Conservation (phyloP, 2,329 filamentous ascomycete species). For the Nigrograna mackinnonii region DNA sequence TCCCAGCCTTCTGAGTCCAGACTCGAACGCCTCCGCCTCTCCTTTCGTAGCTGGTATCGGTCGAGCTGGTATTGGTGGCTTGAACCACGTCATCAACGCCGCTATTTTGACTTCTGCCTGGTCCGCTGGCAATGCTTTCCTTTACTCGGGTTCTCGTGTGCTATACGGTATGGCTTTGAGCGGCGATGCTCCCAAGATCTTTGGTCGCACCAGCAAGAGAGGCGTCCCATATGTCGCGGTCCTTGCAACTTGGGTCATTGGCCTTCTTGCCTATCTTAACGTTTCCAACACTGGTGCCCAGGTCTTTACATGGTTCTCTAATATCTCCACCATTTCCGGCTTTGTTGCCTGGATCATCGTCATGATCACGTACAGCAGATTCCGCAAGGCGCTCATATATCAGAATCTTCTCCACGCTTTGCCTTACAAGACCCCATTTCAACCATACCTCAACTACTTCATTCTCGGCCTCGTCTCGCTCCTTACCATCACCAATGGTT, state of each 20-base stretch:
- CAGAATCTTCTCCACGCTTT: slow-evolving; percentile 61
- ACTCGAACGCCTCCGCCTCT: slow-evolving; percentile 37
- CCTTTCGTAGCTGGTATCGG: slow-evolving; percentile 68
- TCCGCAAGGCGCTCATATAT: slow-evolving; percentile 50
- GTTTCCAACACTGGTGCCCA: slow-evolving; percentile 49
- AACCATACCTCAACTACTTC: slow-evolving; percentile 60
- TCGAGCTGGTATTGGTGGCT: slow-evolving; percentile 67
- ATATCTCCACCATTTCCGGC: slow-evolving; percentile 64
- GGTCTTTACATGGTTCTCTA: slow-evolving; percentile 71
- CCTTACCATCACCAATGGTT: slow-evolving; percentile 39
- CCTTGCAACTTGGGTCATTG: slow-evolving; percentile 43
- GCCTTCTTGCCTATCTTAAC: slow-evolving; percentile 54
- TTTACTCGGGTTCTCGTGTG: slow-evolving; percentile 58
- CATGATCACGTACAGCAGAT: slow-evolving; percentile 63
- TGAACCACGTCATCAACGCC: slow-evolving; percentile 76
- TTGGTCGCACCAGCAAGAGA: slow-evolving; percentile 49
- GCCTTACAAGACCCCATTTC: slow-evolving; percentile 52
- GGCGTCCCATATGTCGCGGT: slow-evolving; percentile 47
- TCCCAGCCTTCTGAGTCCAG: slow-evolving; percentile 42
- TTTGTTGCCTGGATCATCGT: slow-evolving; percentile 61
- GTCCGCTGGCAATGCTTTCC: slow-evolving; percentile 70
- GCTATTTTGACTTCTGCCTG: slow-evolving; percentile 74
- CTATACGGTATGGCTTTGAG: slow-evolving; percentile 54
- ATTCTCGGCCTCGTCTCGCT: slow-evolving; percentile 55
- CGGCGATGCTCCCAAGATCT: slow-evolving; percentile 56